phyloP scores from a whole-genome alignment of 2,329 filamentous ascomycete genomes.

The Lojkania enalia region DNA sequence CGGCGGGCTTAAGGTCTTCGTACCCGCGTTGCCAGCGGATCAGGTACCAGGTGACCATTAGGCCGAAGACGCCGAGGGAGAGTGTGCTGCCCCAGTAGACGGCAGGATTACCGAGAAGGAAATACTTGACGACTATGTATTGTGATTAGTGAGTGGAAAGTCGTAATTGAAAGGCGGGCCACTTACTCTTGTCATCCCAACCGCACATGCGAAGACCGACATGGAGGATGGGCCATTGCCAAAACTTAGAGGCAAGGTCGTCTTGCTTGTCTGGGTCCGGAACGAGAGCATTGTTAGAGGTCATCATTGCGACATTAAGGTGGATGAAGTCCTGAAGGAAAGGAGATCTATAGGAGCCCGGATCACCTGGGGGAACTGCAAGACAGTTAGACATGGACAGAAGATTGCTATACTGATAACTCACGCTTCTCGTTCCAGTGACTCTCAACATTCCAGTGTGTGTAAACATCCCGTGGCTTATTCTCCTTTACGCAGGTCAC shows the following conservation, averaged over 20 bases:
- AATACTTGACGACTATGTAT: conserved; percentile 81
- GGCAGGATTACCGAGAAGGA: conserved; percentile 92
- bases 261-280: conserved; percentile 99
- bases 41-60: conserved; percentile 80
- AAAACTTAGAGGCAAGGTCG: conserved; percentile 92
- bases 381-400: conserved; percentile 28
- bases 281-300: conserved; percentile 96
- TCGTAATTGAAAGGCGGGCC: background rate
- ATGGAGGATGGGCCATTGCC: conserved; percentile 97
- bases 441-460: conserved; percentile 98
- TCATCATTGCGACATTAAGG: conserved; percentile 99
- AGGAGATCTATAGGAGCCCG: conserved; percentile 91
- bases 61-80: conserved; percentile 71
- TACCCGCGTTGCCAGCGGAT: conserved; percentile 96
- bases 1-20: conserved; percentile 73
- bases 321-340: conserved; percentile 98
- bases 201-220: conserved; percentile 98
- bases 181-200: conserved; percentile 80
- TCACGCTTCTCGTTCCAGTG: conserved; percentile 91
- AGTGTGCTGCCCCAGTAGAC: conserved; percentile 94
- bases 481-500: conserved; percentile 93
- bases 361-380: conserved; percentile 81
- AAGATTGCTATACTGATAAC: conserved; percentile 39
- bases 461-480: conserved; percentile 89
- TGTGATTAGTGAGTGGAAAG: conserved; percentile 16